Base-by-base conservation (phyloP, 768 basidiomycete species). In the Inosperma sp. region DNA sequence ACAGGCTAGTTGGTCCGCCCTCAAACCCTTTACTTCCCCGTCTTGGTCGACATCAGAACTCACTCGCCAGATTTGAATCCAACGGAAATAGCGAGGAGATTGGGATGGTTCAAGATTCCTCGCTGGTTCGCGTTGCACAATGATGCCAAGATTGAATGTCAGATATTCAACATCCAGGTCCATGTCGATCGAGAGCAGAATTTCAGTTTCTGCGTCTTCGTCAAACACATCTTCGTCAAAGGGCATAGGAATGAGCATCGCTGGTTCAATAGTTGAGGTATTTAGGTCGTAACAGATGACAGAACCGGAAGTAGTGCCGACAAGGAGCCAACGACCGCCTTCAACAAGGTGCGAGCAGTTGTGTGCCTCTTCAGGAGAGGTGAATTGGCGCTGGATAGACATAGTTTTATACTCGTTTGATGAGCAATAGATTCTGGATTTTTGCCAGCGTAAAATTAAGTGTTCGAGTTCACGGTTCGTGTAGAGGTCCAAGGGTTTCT, bases 291-390 rank as follows among this genome's bases (percentile, higher is more conserved):
- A 37, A 22, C 37, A 56, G 2, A 23, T 6, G 12, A 56, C 37
- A 10, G 50, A 47, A 21, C 45, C 55, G 7, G 39, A 2, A 2
- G 8, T 19, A 6, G 22, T 46, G 6, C 41, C 48, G 1, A 51
- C 25, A 16, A 56, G 43, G 16, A 56, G 34, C 56, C 52, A 53
- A 9, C 56, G 42, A 9, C 56, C 55, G 17, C 55, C 55, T 53
- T 49, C 31, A 13, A 56, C 36, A 7, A 53, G 48, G 14, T 53
- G 35, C 7, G 25, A 12, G 13, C 35, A 31, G n/a, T 22, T 3
- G 3, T 16, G 16, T 8, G 19, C n/a, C 8, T 12, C 5, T n/a
- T 46, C 19, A 12, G 6, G 35, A 13, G 16, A 12, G 14, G 6
- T 0, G n/a, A 27, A 8, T 14, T 1, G 2, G 3, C 25, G 31